Base-by-base conservation (phyloP, 2,329 filamentous ascomycete species). In the Xylariaceae sp. region DNA sequence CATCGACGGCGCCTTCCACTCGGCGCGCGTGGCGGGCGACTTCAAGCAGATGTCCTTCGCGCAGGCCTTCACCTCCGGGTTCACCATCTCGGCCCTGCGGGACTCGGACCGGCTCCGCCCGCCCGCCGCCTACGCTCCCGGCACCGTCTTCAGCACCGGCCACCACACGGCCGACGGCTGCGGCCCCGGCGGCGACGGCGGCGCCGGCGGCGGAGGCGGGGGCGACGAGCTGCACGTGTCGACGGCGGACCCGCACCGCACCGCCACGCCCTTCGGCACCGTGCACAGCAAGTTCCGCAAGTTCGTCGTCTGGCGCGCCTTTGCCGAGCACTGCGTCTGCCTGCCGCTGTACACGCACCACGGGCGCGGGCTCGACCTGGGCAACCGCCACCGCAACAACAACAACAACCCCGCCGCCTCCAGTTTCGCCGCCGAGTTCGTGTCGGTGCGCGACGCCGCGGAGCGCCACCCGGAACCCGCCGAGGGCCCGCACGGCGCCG, bases 201-300 rank as follows among this genome's bases (percentile, higher is more conserved):
- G n/a, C n/a, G n/a, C n/a, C n/a, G n/a, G n/a, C n/a, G n/a, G n/a
- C n/a, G n/a, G n/a, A n/a, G 15, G 22, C 3, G 28, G 16, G 2
- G 12, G 9, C 0, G 43, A 43, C 12, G 38, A 45, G 5, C 13
- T 33, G 15, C 41, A 42, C 34, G 37, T 47, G 1, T 26, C 25
- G 2, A 31, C 30, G 2, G 35, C 33, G 10, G 52, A 52, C 27
- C 46, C 49, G 1, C 30, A 48, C 29, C 27, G 44, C 15, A 52
- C 49, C 2, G 39, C 45, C 6, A 50, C 50, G 2, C 42, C 47
- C 2, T 55, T 41, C 30, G 52, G 50, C 2, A 38, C 42, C 1
- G 39, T 52, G 2, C 25, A 42, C 18, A 47, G 45, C 19, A 52
- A 56, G 32, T 50, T 42, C 18, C 43, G 52, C 14, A 52, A 48